Evolutionary conservation across 2,329 filamentous ascomycete genomes (phyloP).

Genomic region (Onygenales sp.): DNA sequence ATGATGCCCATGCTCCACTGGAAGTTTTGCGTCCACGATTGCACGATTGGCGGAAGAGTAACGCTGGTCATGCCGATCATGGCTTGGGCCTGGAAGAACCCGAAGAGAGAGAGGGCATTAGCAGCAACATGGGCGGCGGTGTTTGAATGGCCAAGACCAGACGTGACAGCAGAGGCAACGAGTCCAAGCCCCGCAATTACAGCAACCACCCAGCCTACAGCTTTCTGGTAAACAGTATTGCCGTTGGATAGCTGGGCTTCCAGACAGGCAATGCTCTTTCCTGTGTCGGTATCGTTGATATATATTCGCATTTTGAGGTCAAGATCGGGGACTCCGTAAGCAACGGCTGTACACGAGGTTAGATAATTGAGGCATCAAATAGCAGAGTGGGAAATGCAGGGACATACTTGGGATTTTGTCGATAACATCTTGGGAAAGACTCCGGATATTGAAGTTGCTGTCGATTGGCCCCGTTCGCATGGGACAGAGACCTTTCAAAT

Average conservation of each 20-base stretch:
- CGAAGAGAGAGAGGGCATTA: slow-evolving; percentile 86
- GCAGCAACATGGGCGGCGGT: slow-evolving; percentile 90
- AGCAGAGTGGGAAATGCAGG: background rate
- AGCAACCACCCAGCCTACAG: slow-evolving; percentile 82
- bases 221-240: slow-evolving; percentile 80
- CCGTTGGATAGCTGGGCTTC: slow-evolving; percentile 83
- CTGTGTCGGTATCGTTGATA: slow-evolving; percentile 61
- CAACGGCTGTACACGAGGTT: slow-evolving; percentile 48
- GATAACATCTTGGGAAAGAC: slow-evolving; percentile 48
- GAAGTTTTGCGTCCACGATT: slow-evolving; percentile 94
- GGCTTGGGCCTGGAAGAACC: slow-evolving; percentile 90
- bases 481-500: slow-evolving; percentile 70
- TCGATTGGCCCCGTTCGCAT: slow-evolving; percentile 80
- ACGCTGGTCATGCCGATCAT: slow-evolving; percentile 81
- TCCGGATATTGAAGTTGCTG: slow-evolving; percentile 58
- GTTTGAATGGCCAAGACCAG: slow-evolving; percentile 83
- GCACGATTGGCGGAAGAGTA: slow-evolving; percentile 73
- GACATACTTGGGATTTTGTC: slow-evolving; percentile 56
- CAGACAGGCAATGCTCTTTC: slow-evolving; percentile 67
- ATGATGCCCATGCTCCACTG: slow-evolving; percentile 98
- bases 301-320: slow-evolving; percentile 76
- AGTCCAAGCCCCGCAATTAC: slow-evolving; percentile 78
- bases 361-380: background rate
- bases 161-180: slow-evolving; percentile 76
- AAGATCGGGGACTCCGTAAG: slow-evolving; percentile 82